Percentiles rank a stretch among this genome's conserved stretches.
These are phyloP conservation scores for Chytriomyces confervae DNA, from an alignment of 192 early-diverging fungal species.

Conservation along the genomic window DNA sequence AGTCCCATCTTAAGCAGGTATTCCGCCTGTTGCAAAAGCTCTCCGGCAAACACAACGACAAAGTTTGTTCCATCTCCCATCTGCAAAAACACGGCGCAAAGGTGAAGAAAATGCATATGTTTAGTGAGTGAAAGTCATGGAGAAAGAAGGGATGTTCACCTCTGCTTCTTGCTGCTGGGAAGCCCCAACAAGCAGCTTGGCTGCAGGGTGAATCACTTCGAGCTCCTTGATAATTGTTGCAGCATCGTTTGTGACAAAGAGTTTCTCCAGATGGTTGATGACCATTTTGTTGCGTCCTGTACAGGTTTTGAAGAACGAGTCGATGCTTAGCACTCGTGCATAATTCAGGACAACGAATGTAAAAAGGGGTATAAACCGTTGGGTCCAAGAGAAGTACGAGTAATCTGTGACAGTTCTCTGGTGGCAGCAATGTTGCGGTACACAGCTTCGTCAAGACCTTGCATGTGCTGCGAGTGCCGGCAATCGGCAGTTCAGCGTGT, in stretches of 20 bases:
- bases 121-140: background rate
- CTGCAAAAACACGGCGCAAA: slow-evolving; percentile 36
- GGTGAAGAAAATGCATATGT: too few relatives aligned
- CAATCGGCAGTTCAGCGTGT: background rate
- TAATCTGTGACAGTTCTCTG: slow-evolving; percentile 91
- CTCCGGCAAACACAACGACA: slow-evolving; percentile 91
- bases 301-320: background rate
- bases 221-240: slow-evolving; percentile 97
- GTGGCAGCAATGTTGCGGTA: slow-evolving; percentile 93
- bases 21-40: slow-evolving; percentile 94
- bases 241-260: slow-evolving; percentile 99
- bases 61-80: slow-evolving; percentile 97
- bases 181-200: slow-evolving; percentile 93
- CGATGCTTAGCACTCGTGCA: background rate
- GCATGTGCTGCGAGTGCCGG: slow-evolving; percentile 68
- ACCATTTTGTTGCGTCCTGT: slow-evolving; percentile 98
- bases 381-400: slow-evolving; percentile 94
- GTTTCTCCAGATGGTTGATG: slow-evolving; percentile 97
- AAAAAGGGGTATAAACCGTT: slow-evolving; percentile 69
- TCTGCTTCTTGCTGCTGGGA: slow-evolving; percentile 97
- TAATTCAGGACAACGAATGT: background rate
- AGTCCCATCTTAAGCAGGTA: slow-evolving; percentile 92
- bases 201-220: slow-evolving; percentile 97
- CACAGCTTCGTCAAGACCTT: slow-evolving; percentile 96
- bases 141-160: slow-evolving; percentile 45